Conservation (phyloP, 352 stramenopile species). For the Pythium vanterpoolii region DNA sequence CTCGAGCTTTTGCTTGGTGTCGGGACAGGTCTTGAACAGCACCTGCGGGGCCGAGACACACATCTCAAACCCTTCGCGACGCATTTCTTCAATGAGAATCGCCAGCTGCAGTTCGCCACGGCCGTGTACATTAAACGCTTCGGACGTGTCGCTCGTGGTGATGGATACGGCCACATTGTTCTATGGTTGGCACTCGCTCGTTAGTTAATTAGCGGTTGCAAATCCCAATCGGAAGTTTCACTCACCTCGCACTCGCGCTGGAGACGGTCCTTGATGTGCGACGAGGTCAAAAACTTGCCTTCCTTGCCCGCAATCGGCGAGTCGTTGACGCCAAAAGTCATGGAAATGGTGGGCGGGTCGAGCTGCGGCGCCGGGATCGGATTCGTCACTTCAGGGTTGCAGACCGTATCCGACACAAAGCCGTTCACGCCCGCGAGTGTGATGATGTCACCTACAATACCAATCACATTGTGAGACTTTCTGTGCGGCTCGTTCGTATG, state of each 20-base stretch:
- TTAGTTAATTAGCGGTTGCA: background rate
- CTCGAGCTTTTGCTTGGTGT: conserved; percentile 87
- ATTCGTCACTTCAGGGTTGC: conserved; percentile 57
- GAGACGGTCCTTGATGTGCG: conserved; percentile 93
- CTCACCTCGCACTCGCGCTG: conserved; percentile 89
- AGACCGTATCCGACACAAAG: conserved; percentile 89
- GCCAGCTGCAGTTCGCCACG: conserved; percentile 97
- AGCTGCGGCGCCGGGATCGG: conserved; percentile 94
- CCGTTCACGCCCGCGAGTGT: conserved; percentile 94
- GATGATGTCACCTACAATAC: conserved; percentile 93
- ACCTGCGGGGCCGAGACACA: conserved; percentile 96
- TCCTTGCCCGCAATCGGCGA: conserved; percentile 95
- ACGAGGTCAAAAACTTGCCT: conserved; percentile 96
- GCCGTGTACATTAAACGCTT: conserved; percentile 95
- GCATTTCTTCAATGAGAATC: conserved; percentile 99
- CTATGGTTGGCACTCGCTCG: conserved; percentile 29
- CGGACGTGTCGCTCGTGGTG: conserved; percentile 77
- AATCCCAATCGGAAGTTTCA: no score
- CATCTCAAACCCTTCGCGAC: conserved; percentile 98
- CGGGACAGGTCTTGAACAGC: conserved; percentile 86
- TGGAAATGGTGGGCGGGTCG: conserved; percentile 96
- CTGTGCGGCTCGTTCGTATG: no score
- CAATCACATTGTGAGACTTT: background rate
- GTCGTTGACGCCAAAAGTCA: conserved; percentile 98
- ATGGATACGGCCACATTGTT: conserved; percentile 98